Base-by-base conservation (phyloP, 257 asterid species). In the Fraxinus cuspidata region DNA sequence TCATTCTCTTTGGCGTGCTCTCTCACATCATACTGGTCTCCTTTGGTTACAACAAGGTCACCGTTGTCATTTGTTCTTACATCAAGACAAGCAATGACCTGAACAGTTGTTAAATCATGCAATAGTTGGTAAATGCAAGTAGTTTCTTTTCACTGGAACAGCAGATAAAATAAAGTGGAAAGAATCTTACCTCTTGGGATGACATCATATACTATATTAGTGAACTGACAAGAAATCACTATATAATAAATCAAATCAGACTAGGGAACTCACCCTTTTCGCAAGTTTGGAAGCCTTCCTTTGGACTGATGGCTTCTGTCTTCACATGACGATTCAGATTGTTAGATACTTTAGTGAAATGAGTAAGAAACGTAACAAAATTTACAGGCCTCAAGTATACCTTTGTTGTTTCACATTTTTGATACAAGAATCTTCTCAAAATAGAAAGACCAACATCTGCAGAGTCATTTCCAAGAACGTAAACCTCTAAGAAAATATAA, bases 1-100 rank as follows among this genome's bases (percentile, higher is more conserved):
- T 91, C 99, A 79, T 91, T 95, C 73, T 92, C 97, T 74, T 79
- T 44, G 15, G 96, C 87, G 18, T 84, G 83, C 83, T 95, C 99
- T 83, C 97, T 86, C 71, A 95, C 99, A 81, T 95, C 97, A 84
- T 95, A 95, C 63, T 95, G 99, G 81, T 95, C 99, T 76, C 99
- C 99, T 86, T 95, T 95, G 82, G 99, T 95, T 68, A 95, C 99
- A 76, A 95, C 94, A 71, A 95, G 94, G 81, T 95, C 97, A 64
- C 99, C 99, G 3, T 81, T 87, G 80, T 95, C 98, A 78, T 93
- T 93, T 19, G 97, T 77, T 86, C 99, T 91, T 82, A 95, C 99
- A 86, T 95, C 99, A 88, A 95, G 99, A 83, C 98, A 95, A 66
- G 99, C 99, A 72, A 95, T 95, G 75, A 95, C 97, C 99, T 95